Base-by-base conservation (phyloP, 345 rosid species). In the Ceriops decandra region DNA sequence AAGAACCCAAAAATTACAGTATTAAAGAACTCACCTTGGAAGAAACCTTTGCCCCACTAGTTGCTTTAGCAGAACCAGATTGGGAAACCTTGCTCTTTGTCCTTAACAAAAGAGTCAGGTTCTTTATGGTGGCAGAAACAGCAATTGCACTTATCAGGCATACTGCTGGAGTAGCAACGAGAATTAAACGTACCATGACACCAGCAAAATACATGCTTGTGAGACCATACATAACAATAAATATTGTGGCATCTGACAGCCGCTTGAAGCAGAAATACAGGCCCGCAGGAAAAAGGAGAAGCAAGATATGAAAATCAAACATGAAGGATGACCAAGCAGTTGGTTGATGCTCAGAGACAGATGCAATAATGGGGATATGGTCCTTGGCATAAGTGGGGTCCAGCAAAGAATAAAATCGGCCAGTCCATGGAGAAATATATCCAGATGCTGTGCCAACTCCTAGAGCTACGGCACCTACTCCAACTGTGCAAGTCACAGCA, bases 291-390 rank as follows among this genome's bases (percentile, higher is more conserved):
- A 95, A 95, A 77, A 95, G 93, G 88, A 95, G 86, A 75, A 95
- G 98, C 72, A 95, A 82, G 71, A 91, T 95, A 67, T 95, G 99
- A 72, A 85, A 95, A 67, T 95, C 99, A 75, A 92, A 93, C 99
- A 95, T 91, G 85, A 92, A 95, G 62, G 99, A 95, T 31, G 99
- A 95, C 99, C 99, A 95, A 0, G 99, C 99, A 1, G 99, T 95
- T 42, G 99, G 99, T 81, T 95, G 99, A 85, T 95, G 99, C 91
- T 95, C 99, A n/a, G 99, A 95, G 64, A 95, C 99, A 71, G 99
- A 95, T 27, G 99, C 99, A 74, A 95, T 95, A 62, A 92, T 95
- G 49, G 99, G 99, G 64, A 92, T 95, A 72, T 95, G 97, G 83
- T 90, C 98, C 82, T 95, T 95, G 1, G 99, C 99, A 2, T 95